Conservation (phyloP, 139 green algal genomes). For the Micractinium conductrix region DNA sequence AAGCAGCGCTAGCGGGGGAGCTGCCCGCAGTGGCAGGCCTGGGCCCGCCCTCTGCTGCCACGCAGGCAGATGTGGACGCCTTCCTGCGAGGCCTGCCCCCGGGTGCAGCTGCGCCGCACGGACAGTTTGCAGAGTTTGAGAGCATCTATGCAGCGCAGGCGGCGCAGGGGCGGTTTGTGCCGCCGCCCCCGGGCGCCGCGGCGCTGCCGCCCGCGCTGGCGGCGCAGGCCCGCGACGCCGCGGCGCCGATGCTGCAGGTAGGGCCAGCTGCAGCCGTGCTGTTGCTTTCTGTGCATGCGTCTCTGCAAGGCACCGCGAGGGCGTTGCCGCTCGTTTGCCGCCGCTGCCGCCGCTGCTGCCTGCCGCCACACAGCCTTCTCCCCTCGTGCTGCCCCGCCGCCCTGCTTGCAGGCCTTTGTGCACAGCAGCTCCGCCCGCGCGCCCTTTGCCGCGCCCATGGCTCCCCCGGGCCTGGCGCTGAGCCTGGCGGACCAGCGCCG, state of each 20-base stretch:
- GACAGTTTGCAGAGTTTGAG: slow-evolving; percentile 47
- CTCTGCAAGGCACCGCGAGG: too few species aligned
- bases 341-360: neutral
- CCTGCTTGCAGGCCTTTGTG: slow-evolving; percentile 63
- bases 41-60: slow-evolving; percentile 1
- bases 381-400: neutral
- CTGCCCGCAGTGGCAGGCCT: slow-evolving; percentile 40
- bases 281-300: neutral
- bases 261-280: neutral
- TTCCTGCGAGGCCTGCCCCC: slow-evolving; percentile 29
- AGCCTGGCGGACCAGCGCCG: slow-evolving; percentile 58
- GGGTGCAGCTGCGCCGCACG: neutral
- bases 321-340: neutral
- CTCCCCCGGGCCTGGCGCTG: slow-evolving; percentile 25
- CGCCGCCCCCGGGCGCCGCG: neutral
- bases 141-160: slow-evolving; percentile 38
- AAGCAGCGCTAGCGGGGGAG: slow-evolving; percentile 18
- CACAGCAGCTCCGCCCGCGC: slow-evolving; percentile 59
- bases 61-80: slow-evolving; percentile 17
- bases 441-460: slow-evolving; percentile 34
- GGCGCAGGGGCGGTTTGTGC: neutral
- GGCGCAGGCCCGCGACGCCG: neutral
- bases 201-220: neutral
- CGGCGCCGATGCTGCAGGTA: slow-evolving; percentile 37
- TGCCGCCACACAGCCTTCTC: too few species aligned